Evolutionary conservation across 2,329 filamentous ascomycete species (phyloP).

Genomic region (Rutstroemia sydowiana): DNA sequence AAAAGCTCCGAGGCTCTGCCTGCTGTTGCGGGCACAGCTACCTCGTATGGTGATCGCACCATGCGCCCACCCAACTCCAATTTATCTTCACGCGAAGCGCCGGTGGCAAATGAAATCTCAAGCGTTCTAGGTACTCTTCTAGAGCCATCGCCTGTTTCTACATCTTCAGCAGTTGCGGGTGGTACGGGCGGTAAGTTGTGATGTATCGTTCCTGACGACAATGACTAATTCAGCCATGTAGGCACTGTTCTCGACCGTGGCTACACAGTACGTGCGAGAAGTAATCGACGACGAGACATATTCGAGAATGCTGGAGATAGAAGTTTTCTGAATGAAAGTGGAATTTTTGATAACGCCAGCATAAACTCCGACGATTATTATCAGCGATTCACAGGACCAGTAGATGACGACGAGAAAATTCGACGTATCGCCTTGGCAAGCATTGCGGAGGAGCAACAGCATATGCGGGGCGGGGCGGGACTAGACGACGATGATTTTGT

Average conservation of each 20-base stretch:
- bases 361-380: conserved; percentile 22
- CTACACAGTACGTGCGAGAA: conserved; percentile 2
- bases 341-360: conserved; percentile 30
- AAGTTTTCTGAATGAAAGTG: conserved; percentile 33
- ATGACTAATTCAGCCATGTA: conserved; percentile 1
- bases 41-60: conserved; percentile 28
- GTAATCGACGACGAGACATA: background rate
- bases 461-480: background rate
- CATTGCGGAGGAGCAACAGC: conserved; percentile 13
- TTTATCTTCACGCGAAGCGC: conserved; percentile 7
- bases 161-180: too few species aligned
- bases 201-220: background rate
- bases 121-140: conserved; percentile 17
- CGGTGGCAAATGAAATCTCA: conserved; percentile 13
- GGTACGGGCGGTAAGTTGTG: background rate
- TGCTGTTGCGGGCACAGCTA: conserved; percentile 16
- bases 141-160: conserved; percentile 10
- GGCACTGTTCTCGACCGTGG: background rate
- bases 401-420: conserved; percentile 10
- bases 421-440: background rate
- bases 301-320: conserved; percentile 4
- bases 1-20: conserved; percentile 15
- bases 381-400: background rate
- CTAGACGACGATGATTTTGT: background rate
- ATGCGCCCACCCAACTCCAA: conserved; percentile 18